Evolutionary conservation across 306 rosid genomes (phyloP), one percentile per base, ranked within the genome.

Genomic region (Cicer arietinum): DNA sequence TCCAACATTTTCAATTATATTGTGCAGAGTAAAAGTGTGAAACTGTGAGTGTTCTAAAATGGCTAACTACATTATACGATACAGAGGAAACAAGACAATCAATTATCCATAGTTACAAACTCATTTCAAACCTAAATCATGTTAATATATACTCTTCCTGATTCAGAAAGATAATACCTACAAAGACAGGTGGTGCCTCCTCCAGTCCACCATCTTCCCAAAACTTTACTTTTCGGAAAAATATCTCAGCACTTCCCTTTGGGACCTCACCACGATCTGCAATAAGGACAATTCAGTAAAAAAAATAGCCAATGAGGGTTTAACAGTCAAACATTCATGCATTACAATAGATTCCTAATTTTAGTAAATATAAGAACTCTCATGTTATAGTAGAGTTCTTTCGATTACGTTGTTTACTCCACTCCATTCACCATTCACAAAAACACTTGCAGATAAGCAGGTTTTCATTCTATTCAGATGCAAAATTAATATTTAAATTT

Each of bases 151-250:
- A 79, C 74, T 77, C 67, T 73, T 76, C 86, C 78, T 67, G 77
- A 81, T 84, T 85, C 79, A 67, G 88, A 83, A 86, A 85, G 83
- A 89, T 91, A 89, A 91, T 88, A 91, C 97, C 93, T 88, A 91
- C 95, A 91, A 91, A 91, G 93, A 91, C 87, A 91, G 97, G 97
- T 42, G 97, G 97, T 73, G 97, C 96, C 75, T 92, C 97, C 81
- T 86, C 88, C 81, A 88, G 80, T 54, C 87, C 93, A 4, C 86
- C 97, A 37, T 92, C 97, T 80, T 85, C 90, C 97, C 97, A 92
- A 75, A 92, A 92, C 78, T 89, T 92, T 43, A 89, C 96, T 81
- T 88, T 92, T 64, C 97, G 86, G 78, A 92, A 92, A 85, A 88
- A 89, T 88, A 92, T 84, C 88, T 92, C 96, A 1, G 93, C 89